phyloP scores from a whole-genome alignment of 1,139 yeast species.

The Nakaseomyces sp. region DNA sequence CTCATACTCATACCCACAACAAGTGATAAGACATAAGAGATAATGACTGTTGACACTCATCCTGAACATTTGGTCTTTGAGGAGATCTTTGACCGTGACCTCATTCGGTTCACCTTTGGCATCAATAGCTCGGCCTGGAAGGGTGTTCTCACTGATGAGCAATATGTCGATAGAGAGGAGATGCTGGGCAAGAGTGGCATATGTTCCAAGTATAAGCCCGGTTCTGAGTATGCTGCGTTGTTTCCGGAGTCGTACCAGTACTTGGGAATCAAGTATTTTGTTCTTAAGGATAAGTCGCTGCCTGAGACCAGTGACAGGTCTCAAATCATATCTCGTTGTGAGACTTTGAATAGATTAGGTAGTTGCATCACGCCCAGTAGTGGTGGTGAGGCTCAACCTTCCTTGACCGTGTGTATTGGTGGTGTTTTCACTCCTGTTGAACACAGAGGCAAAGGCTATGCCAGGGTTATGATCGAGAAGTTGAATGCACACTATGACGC shows the following conservation, averaged over 20 bases:
- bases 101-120: constrained; percentile 40
- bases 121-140: constrained; percentile 48
- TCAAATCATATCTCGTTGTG: constrained; percentile 40
- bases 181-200: constrained; percentile 37
- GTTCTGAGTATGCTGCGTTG: background rate
- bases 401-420: constrained; percentile 50
- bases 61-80: constrained; percentile 13
- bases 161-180: constrained; percentile 45
- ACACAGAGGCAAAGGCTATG: constrained; percentile 59
- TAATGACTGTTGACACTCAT: constrained; percentile 8
- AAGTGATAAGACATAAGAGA: too few relatives aligned
- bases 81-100: constrained; percentile 32
- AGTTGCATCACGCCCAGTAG: constrained; percentile 25
- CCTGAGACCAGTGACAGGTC: constrained; percentile 21
- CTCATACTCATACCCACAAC: too few relatives aligned
- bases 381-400: constrained; percentile 25
- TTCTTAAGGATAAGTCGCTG: constrained; percentile 29
- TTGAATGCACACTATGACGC: constrained; percentile 36
- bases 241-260: constrained; percentile 21
- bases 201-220: constrained; percentile 9
- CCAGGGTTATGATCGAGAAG: constrained; percentile 43
- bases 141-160: constrained; percentile 38
- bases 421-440: constrained; percentile 54
- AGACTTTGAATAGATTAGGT: constrained; percentile 39
- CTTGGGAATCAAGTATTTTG: constrained; percentile 33